These are phyloP conservation scores for Abelmoschus esculentus DNA, from an alignment of 345 rosid genomes.

Conservation along the genomic window DNA sequence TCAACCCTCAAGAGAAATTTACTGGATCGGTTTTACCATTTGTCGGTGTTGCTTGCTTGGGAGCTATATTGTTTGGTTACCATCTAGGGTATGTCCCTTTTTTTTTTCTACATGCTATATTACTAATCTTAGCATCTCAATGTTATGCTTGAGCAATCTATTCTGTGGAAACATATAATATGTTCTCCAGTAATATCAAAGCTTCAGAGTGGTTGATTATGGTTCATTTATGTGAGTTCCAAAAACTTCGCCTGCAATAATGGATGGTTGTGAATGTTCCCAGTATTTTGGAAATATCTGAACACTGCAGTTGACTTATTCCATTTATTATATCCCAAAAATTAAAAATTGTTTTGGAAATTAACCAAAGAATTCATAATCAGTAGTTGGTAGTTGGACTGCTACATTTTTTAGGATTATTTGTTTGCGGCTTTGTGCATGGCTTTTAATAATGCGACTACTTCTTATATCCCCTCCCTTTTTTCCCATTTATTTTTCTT, in stretches of 20 bases:
- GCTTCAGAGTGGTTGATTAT: neutral
- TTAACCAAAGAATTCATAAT: neutral
- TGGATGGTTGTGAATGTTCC: neutral
- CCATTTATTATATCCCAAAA: neutral
- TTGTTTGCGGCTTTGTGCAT: neutral
- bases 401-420: neutral
- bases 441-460: neutral
- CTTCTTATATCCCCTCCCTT: neutral
- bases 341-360: neutral
- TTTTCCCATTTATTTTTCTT: neutral
- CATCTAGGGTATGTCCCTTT: conserved; percentile 69
- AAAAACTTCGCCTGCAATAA: neutral
- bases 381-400: neutral
- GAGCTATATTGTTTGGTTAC: conserved; percentile 92
- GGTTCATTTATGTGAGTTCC: neutral
- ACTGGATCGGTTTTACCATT: conserved; percentile 78
- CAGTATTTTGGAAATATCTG: neutral
- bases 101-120: neutral
- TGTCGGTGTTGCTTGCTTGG: conserved; percentile 92
- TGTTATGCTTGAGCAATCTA: neutral
- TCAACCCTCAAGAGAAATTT: conserved; percentile 42
- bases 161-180: neutral
- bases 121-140: neutral
- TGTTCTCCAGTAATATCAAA: neutral
- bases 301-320: neutral